Evolutionary conservation across 2,329 filamentous ascomycete genomes (phyloP), one percentile per base, ranked within the genome.

Genomic region (Neurospora crassa): DNA sequence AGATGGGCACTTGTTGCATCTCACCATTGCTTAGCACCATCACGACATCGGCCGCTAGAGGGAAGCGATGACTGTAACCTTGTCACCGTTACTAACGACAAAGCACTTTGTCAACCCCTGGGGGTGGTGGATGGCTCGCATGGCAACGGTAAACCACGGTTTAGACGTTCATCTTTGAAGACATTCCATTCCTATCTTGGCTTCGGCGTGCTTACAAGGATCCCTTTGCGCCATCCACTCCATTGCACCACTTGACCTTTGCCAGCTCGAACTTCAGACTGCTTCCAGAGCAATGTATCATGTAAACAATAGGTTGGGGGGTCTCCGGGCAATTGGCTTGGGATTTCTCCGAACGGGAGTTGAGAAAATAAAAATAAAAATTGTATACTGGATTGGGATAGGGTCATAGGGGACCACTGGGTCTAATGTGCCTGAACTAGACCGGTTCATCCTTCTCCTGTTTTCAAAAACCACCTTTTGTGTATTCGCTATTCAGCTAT

Each of bases 191-290:
- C 2, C 29, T 63, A 47, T 53, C 37, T 70, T 63, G 37, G 40
- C 37, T 47, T 67, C 34, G 34, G 47, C 70, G 70, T 71, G 70
- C 70, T 71, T 71, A 42, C 67, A 71, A 67, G 70, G 70, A 63
- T 71, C 18, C 1, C n/a, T 47, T 71, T 69, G 67, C 70, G 67
- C 70, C 70, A 71, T 71, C 70, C 67, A 40, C 70, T 34, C 14
- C 47, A 59, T 59, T 34, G 47, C 16, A 59, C 8, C 18, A 2
- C 12, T 29, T 8, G 16, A 7, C 7, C 41, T 42, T 5, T 42
- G 41, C 41, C 47, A 59, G 47, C 47, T 59, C 24, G 47, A 6
- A 59, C 2, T 16, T 59, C 6, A 34, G 1, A 5, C 47, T 34
- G 24, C 24, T 59, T 59, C 10, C 24, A 59, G 47, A 47, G 1